Conservation (phyloP, 23 red algal genomes). For the Chondrus crispus region DNA sequence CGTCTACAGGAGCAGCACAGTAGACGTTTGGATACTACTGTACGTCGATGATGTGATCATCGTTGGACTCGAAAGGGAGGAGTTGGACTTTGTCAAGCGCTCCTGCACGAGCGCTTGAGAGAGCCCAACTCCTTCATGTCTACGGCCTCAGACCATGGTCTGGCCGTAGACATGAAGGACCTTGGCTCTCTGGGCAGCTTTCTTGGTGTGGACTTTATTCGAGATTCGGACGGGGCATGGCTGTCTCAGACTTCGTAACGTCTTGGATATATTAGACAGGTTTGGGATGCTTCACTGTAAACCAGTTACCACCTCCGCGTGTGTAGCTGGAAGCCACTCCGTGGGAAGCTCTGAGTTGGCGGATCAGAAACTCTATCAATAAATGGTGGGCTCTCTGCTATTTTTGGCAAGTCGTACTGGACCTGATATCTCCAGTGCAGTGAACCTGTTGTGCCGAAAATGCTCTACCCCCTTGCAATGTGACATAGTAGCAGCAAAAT, state of each 20-base stretch:
- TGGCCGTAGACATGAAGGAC: neutral
- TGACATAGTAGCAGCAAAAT: constrained; percentile 1
- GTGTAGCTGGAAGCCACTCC: no score
- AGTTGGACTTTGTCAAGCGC: neutral
- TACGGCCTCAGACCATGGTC: neutral
- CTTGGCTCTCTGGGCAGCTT: neutral
- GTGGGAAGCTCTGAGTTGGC: no score
- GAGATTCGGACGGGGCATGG: neutral
- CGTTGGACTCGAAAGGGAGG: neutral
- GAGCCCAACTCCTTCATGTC: no score
- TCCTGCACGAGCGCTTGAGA: no score
- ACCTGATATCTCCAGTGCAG: neutral
- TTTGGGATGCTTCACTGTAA: neutral
- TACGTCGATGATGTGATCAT: neutral
- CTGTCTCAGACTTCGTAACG: neutral
- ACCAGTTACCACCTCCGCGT: neutral
- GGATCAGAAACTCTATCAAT: neutral
- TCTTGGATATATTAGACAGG: neutral
- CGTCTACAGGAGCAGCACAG: neutral
- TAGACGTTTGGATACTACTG: neutral
- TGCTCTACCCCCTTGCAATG: neutral
- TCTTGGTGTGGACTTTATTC: neutral
- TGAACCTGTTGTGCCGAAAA: neutral
- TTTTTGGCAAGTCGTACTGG: neutral
- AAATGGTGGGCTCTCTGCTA: neutral